These are phyloP conservation scores for Xylaria arbuscula DNA, from an alignment of 2,329 filamentous ascomycete species.

Conservation along the genomic window DNA sequence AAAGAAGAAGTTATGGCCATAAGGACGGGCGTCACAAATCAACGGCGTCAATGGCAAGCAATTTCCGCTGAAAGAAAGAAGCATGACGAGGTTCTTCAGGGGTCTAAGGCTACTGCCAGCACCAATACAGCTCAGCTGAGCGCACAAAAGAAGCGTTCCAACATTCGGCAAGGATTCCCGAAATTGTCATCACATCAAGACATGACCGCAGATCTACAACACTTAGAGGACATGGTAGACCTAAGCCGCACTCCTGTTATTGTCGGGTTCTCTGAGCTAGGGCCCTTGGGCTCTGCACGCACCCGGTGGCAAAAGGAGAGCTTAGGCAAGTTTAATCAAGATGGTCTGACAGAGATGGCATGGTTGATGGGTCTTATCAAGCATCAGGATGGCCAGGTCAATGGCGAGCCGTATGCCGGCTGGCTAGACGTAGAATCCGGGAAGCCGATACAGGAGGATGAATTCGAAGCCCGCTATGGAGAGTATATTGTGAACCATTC, in stretches of 20 bases:
- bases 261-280: constrained; percentile 94
- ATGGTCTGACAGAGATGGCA: constrained; percentile 98
- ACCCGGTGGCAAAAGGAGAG: constrained; percentile 99
- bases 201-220: constrained; percentile 84
- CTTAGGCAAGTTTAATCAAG: constrained; percentile 92
- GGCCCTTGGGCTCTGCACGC: constrained; percentile 97
- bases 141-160: constrained; percentile 32
- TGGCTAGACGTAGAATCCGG: constrained; percentile 96
- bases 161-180: constrained; percentile 51
- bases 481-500: constrained; percentile 95
- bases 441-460: constrained; percentile 96
- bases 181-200: constrained; percentile 92
- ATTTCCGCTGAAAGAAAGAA: constrained; percentile 27
- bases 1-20: constrained; percentile 94
- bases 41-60: constrained; percentile 60
- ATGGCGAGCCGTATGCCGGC: constrained; percentile 94
- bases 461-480: constrained; percentile 96
- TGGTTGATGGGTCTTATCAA: constrained; percentile 99
- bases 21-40: constrained; percentile 93
- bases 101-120: constrained; percentile 4
- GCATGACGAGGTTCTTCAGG: constrained; percentile 26
- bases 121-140: not conserved
- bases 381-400: constrained; percentile 96
- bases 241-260: constrained; percentile 97
- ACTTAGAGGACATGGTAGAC: constrained; percentile 97